Percentiles rank a stretch among this genome's conserved stretches.
phyloP scores from a whole-genome alignment of 2,329 filamentous ascomycete genomes.

The Ceratocystiopsis brevicomis region DNA sequence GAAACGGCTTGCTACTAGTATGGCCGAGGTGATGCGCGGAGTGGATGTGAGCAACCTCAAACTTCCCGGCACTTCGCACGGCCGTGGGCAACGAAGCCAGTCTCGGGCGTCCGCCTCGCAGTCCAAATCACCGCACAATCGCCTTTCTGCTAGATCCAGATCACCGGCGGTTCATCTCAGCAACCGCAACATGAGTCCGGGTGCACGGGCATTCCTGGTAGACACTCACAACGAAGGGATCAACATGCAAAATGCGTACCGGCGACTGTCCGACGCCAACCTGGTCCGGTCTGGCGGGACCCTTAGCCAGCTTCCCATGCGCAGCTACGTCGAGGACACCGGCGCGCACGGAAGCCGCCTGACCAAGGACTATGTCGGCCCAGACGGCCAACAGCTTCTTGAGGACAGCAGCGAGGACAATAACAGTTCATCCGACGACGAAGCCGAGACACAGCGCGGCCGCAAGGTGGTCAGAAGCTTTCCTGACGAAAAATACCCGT shows the following conservation, averaged over 20 bases:
- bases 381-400: constrained; percentile 44
- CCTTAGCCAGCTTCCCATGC: constrained; percentile 40
- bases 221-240: constrained; percentile 34
- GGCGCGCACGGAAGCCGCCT: constrained; percentile 32
- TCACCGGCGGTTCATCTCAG: constrained; percentile 21
- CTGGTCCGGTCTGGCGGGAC: constrained; percentile 43
- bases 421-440: constrained; percentile 35
- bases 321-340: constrained; percentile 22
- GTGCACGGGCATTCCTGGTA: constrained; percentile 27
- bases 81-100: no score
- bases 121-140: constrained; percentile 35
- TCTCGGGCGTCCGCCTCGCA: constrained; percentile 7
- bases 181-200: constrained; percentile 20
- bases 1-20: constrained; percentile 13
- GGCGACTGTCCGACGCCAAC: constrained; percentile 52
- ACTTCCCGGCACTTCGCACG: constrained; percentile 22
- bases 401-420: constrained; percentile 52
- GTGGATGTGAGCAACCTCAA: constrained; percentile 30
- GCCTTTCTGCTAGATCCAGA: constrained; percentile 30
- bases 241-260: constrained; percentile 51
- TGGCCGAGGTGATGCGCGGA: constrained; percentile 35
- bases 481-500: constrained; percentile 20
- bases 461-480: constrained; percentile 33
- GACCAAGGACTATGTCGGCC: constrained; percentile 46
- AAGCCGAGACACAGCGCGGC: constrained; percentile 33